Base-by-base conservation (phyloP, 1,284 basidiomycete species). In the Fomitopsis pinicola region DNA sequence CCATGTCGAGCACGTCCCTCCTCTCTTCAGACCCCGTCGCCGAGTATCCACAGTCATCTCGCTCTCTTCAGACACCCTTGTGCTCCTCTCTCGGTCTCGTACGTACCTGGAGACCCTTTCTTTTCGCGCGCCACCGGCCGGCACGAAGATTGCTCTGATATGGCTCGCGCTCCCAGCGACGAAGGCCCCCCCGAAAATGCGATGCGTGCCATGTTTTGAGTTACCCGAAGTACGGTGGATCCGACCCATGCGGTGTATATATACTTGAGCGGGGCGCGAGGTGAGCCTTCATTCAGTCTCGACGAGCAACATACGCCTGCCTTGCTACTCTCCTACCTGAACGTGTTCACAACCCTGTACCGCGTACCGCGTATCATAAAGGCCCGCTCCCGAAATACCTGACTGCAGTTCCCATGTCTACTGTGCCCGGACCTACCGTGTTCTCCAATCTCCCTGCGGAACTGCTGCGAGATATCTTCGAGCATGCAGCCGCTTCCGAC, bases 361-460 rank as follows among this genome's bases (percentile, higher is more conserved):
- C 57, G 28, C 45, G 35, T n/a, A 22, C 28, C 3, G 35, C 26
- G 10, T 44, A 22, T 2, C 40, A 56, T 55, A 55, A 14, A 42
- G 19, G 36, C 15, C 42, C n/a, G 8, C 46, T 3, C 36, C 8
- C n/a, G 0, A 22, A 40, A 5, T 22, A 28, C 48, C 10, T 10
- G 36, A 28, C 17, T 44, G 36, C 45, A 46, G 14, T 30, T 17
- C 28, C 28, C 44, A 60, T 60, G 59, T 56, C 59, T 28, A 55
- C 57, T 35, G 56, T 46, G 12, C 62, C 63, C 61, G 45, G 57
- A 6, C 66, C 65, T 14, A 63, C 65, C 50, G 58, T 69, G 22
- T 75, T 76, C 60, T 66, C 69, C 53, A 52, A 69, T 56, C 66
- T 79, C 22, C 78, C 77, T n/a, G 57, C 69, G 44, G 77, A 78